Conservation (phyloP, 495 filamentous ascomycete genomes). For the Acidiella bohemica region DNA sequence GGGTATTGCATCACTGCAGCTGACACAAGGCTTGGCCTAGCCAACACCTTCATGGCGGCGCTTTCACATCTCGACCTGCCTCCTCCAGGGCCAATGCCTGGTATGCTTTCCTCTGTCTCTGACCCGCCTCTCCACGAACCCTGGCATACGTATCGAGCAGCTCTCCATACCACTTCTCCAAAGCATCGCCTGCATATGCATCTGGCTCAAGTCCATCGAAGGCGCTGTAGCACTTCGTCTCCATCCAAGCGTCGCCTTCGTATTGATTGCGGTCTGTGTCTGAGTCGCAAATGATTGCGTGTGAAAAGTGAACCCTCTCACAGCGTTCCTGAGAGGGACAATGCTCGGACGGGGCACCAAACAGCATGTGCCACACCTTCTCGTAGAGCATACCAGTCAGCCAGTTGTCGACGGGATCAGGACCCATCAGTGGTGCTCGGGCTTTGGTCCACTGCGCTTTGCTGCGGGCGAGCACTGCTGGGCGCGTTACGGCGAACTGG, state of each 20-base stretch:
- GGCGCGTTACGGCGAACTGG: background rate
- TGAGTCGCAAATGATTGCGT: background rate
- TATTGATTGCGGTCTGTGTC: background rate
- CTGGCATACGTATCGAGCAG: background rate
- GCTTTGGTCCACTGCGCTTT: background rate
- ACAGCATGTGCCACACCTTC: conserved; percentile 1
- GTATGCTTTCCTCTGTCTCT: background rate
- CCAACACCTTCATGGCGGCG: no score
- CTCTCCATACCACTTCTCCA: background rate
- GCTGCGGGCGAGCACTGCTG: background rate
- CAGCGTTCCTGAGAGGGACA: background rate
- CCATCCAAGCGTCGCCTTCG: conserved; percentile 1
- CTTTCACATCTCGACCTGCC: no score
- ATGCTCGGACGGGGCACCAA: background rate
- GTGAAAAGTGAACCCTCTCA: background rate
- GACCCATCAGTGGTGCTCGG: background rate
- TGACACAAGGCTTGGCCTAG: no score
- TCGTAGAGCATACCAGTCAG: background rate
- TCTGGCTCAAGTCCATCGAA: background rate
- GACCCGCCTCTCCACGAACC: background rate
- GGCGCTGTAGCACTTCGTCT: background rate
- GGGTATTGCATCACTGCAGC: no score
- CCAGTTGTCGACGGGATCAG: background rate
- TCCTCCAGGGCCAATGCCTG: no score
- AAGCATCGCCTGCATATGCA: background rate